Conservation (phyloP, 192 early-diverging fungal genomes). For the Rhizophlyctis rosea region DNA sequence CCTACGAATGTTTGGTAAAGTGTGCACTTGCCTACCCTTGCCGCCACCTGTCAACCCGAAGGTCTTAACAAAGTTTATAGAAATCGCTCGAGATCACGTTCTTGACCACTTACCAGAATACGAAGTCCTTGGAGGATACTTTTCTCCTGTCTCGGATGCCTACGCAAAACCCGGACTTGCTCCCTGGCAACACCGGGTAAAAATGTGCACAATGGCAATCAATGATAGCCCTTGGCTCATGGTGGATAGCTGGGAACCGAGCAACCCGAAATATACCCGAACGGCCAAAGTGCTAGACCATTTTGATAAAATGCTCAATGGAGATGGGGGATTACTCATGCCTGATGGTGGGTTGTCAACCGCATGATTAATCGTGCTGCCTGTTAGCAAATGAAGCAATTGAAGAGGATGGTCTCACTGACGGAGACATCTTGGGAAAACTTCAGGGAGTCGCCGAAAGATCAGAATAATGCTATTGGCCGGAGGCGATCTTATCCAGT, state of each 20-base stretch:
- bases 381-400: no score
- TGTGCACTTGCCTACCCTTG: neutral
- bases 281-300: slow-evolving; percentile 93
- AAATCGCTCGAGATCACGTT: slow-evolving; percentile 95
- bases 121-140: slow-evolving; percentile 93
- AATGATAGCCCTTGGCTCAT: slow-evolving; percentile 86
- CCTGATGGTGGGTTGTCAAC: slow-evolving; percentile 47
- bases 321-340: slow-evolving; percentile 37
- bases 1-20: slow-evolving; percentile 96
- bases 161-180: slow-evolving; percentile 93
- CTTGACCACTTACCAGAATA: slow-evolving; percentile 64
- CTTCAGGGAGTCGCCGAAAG: slow-evolving; percentile 53
- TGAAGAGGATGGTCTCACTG: no score
- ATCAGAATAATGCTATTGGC: slow-evolving; percentile 91
- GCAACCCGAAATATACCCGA: slow-evolving; percentile 73
- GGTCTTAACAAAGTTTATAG: slow-evolving; percentile 32
- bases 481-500: slow-evolving; percentile 95
- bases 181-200: slow-evolving; percentile 77
- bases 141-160: slow-evolving; percentile 92
- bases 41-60: neutral
- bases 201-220: slow-evolving; percentile 89
- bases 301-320: slow-evolving; percentile 88
- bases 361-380: no score
- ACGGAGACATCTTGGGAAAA: no score
- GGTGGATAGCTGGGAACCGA: slow-evolving; percentile 93